Base-by-base conservation (phyloP, 371 early-diverging fungal genomes). In the Syncephalastrum contaminatum region DNA sequence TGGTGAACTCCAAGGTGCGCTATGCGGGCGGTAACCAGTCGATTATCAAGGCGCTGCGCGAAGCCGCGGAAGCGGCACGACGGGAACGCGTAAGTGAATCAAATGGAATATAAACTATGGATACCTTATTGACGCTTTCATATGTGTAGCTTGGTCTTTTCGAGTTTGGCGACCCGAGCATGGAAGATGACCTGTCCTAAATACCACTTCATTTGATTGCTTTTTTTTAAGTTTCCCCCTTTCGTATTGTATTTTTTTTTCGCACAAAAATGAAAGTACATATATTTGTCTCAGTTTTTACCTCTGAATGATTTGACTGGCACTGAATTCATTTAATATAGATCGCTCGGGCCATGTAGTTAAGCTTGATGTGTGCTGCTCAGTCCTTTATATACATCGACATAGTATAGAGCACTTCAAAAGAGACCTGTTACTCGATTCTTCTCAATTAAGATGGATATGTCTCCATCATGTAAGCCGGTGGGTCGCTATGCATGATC, bases 131-230 rank as follows among this genome's bases (percentile, higher is more conserved):
- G 44, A 44, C 30, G 4, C n/a, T 14, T 43, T 49, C 1, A 30
- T 50, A 10, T 30, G 7, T 0, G 41, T 66, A 86, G 79, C 56
- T 80, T 43, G 90, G 89, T 45, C 81, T 94, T 82, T 95, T 93
- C 81, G 88, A 89, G 65, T 94, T 92, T 69, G 96, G 96, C 41
- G 96, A 96, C 56, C 59, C 59, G 16, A 59, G 59, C 52, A 45
- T 27, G 39, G 59, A 52, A 47, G 59, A 59, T 42, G 40, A 44
- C 15, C 41, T 40, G 15, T 48, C 39, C 16, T 55, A 55, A 55
- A 44, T 44, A 16, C 45, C 10, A n/a, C 21, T 5, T n/a, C 45
- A 44, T 44, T 10, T n/a, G n/a, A 6, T 1, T 44, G 6, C n/a
- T 2, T 10, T 7, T 44, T 10, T 8, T 6, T 6, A 7, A 6